Percentiles rank a stretch among this genome's conserved stretches.
phyloP scores from a whole-genome alignment of 345 rosid species.

The Trapa incisa region DNA sequence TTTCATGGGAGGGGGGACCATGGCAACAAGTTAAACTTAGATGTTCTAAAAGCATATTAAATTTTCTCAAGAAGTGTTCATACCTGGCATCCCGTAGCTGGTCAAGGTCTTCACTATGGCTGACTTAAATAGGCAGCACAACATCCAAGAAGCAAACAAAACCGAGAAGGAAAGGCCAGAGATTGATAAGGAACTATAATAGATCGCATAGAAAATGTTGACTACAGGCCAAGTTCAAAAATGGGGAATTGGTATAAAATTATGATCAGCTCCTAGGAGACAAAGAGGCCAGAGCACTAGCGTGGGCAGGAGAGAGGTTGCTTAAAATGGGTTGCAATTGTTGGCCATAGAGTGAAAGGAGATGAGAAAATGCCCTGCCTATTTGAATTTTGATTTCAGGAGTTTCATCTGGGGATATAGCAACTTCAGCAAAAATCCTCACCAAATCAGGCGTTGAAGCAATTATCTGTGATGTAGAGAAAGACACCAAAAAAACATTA shows the following conservation, averaged over 20 bases:
- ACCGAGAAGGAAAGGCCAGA: not conserved
- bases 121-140: conserved; percentile 2
- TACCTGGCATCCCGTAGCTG: not conserved
- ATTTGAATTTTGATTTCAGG: conserved; percentile 77
- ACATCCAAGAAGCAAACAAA: not conserved
- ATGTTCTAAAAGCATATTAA: not conserved
- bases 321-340: conserved; percentile 80
- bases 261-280: conserved; percentile 43
- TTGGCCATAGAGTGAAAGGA: conserved; percentile 62
- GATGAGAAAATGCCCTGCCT: conserved; percentile 77
- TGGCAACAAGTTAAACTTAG: not conserved
- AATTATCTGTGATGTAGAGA: conserved; percentile 43
- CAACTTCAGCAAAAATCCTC: conserved; percentile 77
- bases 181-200: not conserved
- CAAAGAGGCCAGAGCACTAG: conserved; percentile 67
- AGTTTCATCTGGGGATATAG: conserved; percentile 67
- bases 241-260: not conserved
- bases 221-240: not conserved
- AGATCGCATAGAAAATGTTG: not conserved
- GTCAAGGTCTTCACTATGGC: not conserved
- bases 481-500: not conserved
- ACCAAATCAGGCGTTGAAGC: conserved; percentile 72
- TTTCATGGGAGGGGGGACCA: not conserved
- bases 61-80: not conserved
- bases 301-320: conserved; percentile 63